phyloP scores from a whole-genome alignment of 75 land plant species.

The Selaginella tamariscina region DNA sequence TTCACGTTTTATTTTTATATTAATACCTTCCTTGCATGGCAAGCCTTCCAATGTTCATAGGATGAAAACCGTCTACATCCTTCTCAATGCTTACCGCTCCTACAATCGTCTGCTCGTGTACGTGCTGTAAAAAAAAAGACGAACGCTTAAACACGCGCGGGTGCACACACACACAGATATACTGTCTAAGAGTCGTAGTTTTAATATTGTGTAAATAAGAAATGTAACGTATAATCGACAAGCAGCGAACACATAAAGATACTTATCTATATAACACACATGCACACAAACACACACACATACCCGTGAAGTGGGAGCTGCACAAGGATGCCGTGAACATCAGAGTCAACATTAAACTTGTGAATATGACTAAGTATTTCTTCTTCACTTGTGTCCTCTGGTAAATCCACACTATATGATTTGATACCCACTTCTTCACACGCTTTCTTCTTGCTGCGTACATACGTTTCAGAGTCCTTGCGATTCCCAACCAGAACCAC shows the following conservation, averaged over 20 bases:
- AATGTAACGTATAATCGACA: too few relatives aligned
- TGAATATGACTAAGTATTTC: slow-evolving; percentile 49
- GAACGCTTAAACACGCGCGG: too few relatives aligned
- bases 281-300: too few relatives aligned
- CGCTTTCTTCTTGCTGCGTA: slow-evolving; percentile 62
- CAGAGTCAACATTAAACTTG: slow-evolving; percentile 46
- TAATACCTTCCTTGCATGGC: slow-evolving; percentile 61
- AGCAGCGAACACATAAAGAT: too few relatives aligned
- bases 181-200: too few relatives aligned
- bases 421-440: slow-evolving; percentile 67
- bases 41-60: slow-evolving; percentile 62
- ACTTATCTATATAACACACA: too few relatives aligned
- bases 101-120: slow-evolving; percentile 48
- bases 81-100: slow-evolving; percentile 65
- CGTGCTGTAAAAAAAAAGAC: slow-evolving; percentile 46
- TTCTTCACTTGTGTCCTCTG: slow-evolving; percentile 48
- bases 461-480: slow-evolving; percentile 76
- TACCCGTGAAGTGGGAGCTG: slow-evolving; percentile 88
- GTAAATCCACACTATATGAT: slow-evolving; percentile 44
- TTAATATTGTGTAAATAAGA: too few relatives aligned
- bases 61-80: slow-evolving; percentile 89
- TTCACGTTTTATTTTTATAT: too few relatives aligned
- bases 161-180: too few relatives aligned
- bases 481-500: slow-evolving; percentile 63
- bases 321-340: slow-evolving; percentile 80